Evolutionary conservation across 768 basidiomycete species (phyloP), one percentile per base, ranked within the genome.

Genomic region (Russula sp.): DNA sequence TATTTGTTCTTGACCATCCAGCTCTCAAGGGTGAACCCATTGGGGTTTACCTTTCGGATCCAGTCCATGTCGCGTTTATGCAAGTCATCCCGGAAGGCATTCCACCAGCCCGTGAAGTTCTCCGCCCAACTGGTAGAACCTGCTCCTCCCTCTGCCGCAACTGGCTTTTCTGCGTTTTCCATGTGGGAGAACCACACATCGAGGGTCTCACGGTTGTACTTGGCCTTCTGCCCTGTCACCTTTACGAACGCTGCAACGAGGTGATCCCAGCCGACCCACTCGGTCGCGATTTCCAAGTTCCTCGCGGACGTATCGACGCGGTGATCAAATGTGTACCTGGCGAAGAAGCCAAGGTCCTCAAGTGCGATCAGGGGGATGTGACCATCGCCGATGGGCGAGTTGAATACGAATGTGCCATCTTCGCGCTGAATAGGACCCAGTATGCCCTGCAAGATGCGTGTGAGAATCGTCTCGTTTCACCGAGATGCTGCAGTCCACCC

Each of bases 91-190:
- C 77, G 67, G 71, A 72, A 81, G 53, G 74, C 57, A 13, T 71
- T 70, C 77, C 76, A 81, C 69, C 75, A 79, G 4, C 71, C 74
- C 32, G 70, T 69, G 67, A 80, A 80, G 66, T 77, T 79, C 69
- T 78, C 68, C 32, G 32, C 60, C 65, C 65, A 70, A n/a, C 65
- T 67, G 56, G 67, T 70, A 48, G 62, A 53, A 41, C 62, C 68
- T 25, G 47, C 13, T 32, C 32, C 66, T 9, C 51, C 49, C 45
- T 66, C 66, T 36, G 57, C 59, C 47, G 68, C 72, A 13, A 71
- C 58, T 1, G 69, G 71, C 22, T 38, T 29, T 32, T 73, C 70
- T 5, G 63, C 47, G 29, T 62, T 58, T 20, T 48, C n/a, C 11
- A 63, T 53, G 53, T 64, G 35, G 6, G 56, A 65, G 50, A 69